Conservation (phyloP, 2,329 filamentous ascomycete species). For the Ploettnerulaceae sp. region DNA sequence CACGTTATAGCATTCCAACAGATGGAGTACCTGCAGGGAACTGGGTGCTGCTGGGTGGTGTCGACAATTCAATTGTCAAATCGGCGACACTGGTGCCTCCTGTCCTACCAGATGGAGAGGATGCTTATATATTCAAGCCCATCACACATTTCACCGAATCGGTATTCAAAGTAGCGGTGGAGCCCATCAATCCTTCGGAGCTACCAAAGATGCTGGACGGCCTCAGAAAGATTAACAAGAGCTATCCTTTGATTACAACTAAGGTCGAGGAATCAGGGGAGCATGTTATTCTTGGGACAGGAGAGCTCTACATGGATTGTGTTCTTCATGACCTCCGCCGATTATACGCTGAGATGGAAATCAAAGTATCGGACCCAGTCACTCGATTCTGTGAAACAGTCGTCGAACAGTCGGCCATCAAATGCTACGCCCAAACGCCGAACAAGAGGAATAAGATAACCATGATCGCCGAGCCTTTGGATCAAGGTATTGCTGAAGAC, state of each 20-base stretch:
- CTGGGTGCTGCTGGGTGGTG: constrained; percentile 82
- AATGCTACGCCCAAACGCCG: constrained; percentile 94
- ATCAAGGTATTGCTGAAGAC: constrained; percentile 90
- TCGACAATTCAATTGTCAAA: constrained; percentile 98
- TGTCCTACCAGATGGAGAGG: constrained; percentile 78
- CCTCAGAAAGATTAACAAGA: constrained; percentile 94
- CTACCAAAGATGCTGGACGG: constrained; percentile 98
- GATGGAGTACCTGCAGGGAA: constrained; percentile 92
- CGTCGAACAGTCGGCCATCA: constrained; percentile 93
- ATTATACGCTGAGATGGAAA: constrained; percentile 98
- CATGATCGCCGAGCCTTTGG: constrained; percentile 94
- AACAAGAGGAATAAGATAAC: constrained; percentile 99
- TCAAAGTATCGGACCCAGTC: constrained; percentile 97
- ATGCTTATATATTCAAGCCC: constrained; percentile 91
- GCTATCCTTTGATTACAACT: constrained; percentile 89
- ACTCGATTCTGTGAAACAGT: constrained; percentile 98
- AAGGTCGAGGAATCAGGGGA: constrained; percentile 98
- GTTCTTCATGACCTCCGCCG: constrained; percentile 89
- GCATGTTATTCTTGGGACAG: constrained; percentile 90
- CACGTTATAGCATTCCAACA: constrained; percentile 85
- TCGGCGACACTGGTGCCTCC: constrained; percentile 84
- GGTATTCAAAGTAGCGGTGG: constrained; percentile 94
- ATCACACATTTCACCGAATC: constrained; percentile 94
- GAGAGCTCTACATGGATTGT: constrained; percentile 99
- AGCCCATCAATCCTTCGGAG: constrained; percentile 96